Base-by-base conservation (phyloP, 2,329 filamentous ascomycete species). In the Ceratocystis ficicola region DNA sequence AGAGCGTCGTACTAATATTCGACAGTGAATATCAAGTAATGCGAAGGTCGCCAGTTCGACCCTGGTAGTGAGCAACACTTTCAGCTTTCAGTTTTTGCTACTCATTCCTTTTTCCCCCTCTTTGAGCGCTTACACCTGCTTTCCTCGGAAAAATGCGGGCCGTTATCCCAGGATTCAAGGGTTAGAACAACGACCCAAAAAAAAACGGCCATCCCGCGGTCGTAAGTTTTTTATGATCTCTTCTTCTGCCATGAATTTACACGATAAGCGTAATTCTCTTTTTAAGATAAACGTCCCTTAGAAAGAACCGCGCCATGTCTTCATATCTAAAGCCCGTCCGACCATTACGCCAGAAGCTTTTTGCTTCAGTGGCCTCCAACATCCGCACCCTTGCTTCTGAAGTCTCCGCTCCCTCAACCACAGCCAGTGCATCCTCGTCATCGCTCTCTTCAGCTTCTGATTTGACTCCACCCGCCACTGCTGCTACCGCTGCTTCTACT, bases 351-450 rank as follows among this genome's bases (percentile, higher is more conserved):
- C 75, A 77, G 65, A 74, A 75, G 68, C 77, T 74, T 41, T 70
- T 80, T 41, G 70, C 72, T 68, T 70, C 72, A 65, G 69, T 75
- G 36, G 68, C 75, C 52, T 70, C 71, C 8, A 66, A 70, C 62
- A 64, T 73, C 68, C 76, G 79, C 69, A 70, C 74, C 57, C 78
- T 80, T 70, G 80, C 80, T 73, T 81, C 80, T 67, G 74, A 80
- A 68, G 78, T 77, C 71, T 74, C 68, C 70, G 72, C 65, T 65
- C 73, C 69, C 69, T 69, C 69, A 70, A 72, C 62, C 36, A 71
- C 59, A 69, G 67, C 63, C 68, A 71, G 63, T 46, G 17, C 25
- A 15, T 63, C 62, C 12, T 20, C 59, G 8, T 62, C 59, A 22
- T 44, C 55, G 7, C 20, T 7, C 12, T 50, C 25, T 59, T 59